Conservation (phyloP, 148 eudicot genomes). For the Amaranthus palmeri region DNA sequence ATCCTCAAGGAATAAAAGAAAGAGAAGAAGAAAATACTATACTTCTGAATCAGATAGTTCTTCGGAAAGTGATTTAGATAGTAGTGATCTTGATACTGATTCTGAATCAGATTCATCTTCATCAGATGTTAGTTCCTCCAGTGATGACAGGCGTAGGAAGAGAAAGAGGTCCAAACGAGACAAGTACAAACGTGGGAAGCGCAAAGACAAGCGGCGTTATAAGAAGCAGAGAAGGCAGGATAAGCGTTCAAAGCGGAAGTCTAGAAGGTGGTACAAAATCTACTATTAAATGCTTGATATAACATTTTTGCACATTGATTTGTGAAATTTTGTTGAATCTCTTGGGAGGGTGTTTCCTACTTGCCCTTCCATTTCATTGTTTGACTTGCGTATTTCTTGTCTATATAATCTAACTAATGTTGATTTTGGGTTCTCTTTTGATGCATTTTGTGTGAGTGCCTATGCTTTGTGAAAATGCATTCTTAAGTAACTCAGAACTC, state of each 20-base stretch:
- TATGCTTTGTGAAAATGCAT: not conserved
- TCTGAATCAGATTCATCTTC: slow-evolving; percentile 59
- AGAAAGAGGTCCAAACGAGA: slow-evolving; percentile 70
- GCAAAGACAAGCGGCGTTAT: slow-evolving; percentile 52
- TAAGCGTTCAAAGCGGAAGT: slow-evolving; percentile 57
- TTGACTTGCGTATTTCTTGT: not conserved
- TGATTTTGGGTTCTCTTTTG: not conserved
- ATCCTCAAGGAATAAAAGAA: slow-evolving; percentile 56
- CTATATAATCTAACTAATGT: not conserved
- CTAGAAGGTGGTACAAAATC: slow-evolving; percentile 50
- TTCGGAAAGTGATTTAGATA: slow-evolving; percentile 61
- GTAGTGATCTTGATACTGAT: slow-evolving; percentile 67
- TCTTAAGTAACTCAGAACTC: not conserved
- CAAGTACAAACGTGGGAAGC: slow-evolving; percentile 56
- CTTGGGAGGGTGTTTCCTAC: not conserved
- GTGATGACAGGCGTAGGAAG: slow-evolving; percentile 70
- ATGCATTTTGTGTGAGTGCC: not conserved
- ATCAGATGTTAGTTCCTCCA: slow-evolving; percentile 71
- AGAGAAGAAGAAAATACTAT: slow-evolving; percentile 62
- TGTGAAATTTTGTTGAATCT: not conserved
- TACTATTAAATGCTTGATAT: not conserved
- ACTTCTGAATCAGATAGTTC: slow-evolving; percentile 74
- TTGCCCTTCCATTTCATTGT: not conserved
- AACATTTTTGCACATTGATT: too few relatives aligned
- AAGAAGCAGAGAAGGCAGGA: slow-evolving; percentile 63